Evolutionary conservation across 768 basidiomycete species (phyloP).

Genomic region (Russula olivacea): DNA sequence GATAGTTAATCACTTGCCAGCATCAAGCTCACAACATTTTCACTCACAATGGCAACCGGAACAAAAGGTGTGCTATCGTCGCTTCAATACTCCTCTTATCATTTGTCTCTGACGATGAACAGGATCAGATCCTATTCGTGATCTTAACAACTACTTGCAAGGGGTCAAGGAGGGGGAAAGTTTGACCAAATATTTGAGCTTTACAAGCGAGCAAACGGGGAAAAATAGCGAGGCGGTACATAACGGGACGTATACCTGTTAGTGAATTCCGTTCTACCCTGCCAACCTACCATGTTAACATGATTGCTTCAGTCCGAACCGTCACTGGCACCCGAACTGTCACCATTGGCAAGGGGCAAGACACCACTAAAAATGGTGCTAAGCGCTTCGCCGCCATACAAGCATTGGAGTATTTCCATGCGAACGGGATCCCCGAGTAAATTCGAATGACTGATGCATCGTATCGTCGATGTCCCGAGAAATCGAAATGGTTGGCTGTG

Average conservation of each 20-base stretch:
- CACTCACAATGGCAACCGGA: neutral
- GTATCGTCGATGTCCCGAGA: neutral
- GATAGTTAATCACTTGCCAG: neutral
- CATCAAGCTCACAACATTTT: neutral
- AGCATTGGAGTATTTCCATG: neutral
- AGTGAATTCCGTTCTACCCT: neutral
- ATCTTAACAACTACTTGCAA: conserved; percentile 15
- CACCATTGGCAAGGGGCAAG: neutral
- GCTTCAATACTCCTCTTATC: neutral
- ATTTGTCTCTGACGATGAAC: neutral
- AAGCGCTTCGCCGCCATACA: neutral
- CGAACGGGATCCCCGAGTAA: neutral
- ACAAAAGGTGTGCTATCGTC: neutral
- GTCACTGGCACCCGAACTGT: too few relatives aligned
- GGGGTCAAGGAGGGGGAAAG: neutral
- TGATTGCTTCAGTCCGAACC: neutral
- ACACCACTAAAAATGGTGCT: neutral
- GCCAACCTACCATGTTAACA: neutral
- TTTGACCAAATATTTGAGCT: neutral
- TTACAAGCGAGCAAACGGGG: neutral
- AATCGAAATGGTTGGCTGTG: neutral
- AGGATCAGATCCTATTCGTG: conserved; percentile 9
- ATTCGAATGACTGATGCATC: neutral
- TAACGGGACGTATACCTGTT: neutral
- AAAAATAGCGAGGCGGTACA: neutral